These are phyloP conservation scores for Ramicandelaber brevisporus DNA, from an alignment of 192 early-diverging fungal genomes.

Conservation along the genomic window DNA sequence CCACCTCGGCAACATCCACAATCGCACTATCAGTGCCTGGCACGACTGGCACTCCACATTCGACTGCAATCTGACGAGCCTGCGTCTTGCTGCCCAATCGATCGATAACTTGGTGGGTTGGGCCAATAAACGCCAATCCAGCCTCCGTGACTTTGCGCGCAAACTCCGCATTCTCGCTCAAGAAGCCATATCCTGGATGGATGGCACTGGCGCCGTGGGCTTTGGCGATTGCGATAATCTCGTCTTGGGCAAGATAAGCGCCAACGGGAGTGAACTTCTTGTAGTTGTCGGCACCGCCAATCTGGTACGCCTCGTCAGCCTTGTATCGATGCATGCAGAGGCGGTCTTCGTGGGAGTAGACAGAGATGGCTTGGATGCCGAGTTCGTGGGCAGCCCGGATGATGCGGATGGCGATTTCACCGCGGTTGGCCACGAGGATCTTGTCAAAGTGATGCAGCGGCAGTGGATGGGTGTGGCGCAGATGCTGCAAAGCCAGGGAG, in stretches of 20 bases:
- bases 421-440: slow-evolving; percentile 24
- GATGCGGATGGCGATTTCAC: slow-evolving; percentile 86
- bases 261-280: slow-evolving; percentile 66
- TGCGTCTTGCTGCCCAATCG: slow-evolving; percentile 88
- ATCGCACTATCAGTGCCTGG: slow-evolving; percentile 82
- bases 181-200: slow-evolving; percentile 93
- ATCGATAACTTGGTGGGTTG: slow-evolving; percentile 57
- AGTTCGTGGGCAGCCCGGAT: slow-evolving; percentile 83
- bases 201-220: slow-evolving; percentile 57
- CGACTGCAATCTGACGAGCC: slow-evolving; percentile 56
- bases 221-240: slow-evolving; percentile 73
- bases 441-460: slow-evolving; percentile 12
- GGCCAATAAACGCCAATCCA: slow-evolving; percentile 83
- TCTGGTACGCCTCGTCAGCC: slow-evolving; percentile 93
- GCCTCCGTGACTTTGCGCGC: slow-evolving; percentile 67
- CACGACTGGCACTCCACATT: slow-evolving; percentile 68
- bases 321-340: slow-evolving; percentile 83
- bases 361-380: slow-evolving; percentile 63
- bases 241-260: slow-evolving; percentile 82
- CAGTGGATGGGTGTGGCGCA: slow-evolving; percentile 3
- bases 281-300: slow-evolving; percentile 49
- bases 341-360: slow-evolving; percentile 81
- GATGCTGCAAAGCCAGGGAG: not conserved
- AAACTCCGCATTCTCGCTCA: slow-evolving; percentile 83
- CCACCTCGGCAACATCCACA: slow-evolving; percentile 27